These are phyloP conservation scores for Isabelozyma heimii DNA, from an alignment of 805 yeast genomes.

Conservation along the genomic window DNA sequence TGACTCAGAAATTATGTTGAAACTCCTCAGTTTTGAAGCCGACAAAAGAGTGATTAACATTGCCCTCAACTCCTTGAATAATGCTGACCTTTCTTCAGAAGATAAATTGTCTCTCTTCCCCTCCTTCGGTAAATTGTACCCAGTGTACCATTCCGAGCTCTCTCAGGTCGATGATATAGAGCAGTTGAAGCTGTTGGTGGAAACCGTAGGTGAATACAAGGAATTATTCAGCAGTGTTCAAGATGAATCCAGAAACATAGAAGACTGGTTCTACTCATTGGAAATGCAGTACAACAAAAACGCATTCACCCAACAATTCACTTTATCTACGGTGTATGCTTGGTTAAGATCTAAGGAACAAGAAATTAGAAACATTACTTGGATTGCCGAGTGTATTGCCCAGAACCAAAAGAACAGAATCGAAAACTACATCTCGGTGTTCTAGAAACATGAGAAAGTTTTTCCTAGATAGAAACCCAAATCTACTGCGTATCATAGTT, in stretches of 20 bases:
- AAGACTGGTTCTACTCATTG: slow-evolving; percentile 88
- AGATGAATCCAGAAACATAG: slow-evolving; percentile 60
- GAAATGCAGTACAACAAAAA: slow-evolving; percentile 92
- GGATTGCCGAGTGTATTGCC: slow-evolving; percentile 99
- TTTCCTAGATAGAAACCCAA: not conserved
- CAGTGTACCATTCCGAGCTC: slow-evolving; percentile 61
- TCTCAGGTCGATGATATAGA: slow-evolving; percentile 84
- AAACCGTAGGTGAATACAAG: slow-evolving; percentile 63
- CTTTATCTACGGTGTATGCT: slow-evolving; percentile 89
- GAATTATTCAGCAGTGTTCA: slow-evolving; percentile 44
- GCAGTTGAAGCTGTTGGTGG: slow-evolving; percentile 65
- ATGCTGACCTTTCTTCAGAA: slow-evolving; percentile 69
- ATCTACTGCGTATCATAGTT: not conserved
- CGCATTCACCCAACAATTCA: slow-evolving; percentile 95
- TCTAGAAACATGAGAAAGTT: slow-evolving; percentile 29
- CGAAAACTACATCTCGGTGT: slow-evolving; percentile 85
- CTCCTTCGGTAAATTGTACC: slow-evolving; percentile 75
- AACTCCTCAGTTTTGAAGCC: slow-evolving; percentile 83
- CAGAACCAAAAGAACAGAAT: slow-evolving; percentile 96
- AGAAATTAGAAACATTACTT: slow-evolving; percentile 95
- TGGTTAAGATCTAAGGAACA: slow-evolving; percentile 96
- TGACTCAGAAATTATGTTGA: slow-evolving; percentile 75
- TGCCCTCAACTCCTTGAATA: slow-evolving; percentile 80
- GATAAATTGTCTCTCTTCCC: slow-evolving; percentile 78
- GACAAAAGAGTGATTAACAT: slow-evolving; percentile 94